Evolutionary conservation across 78 protist genomes (phyloP), one percentile per base, ranked within the genome.

Genomic region (Cyanophora paradoxa): DNA sequence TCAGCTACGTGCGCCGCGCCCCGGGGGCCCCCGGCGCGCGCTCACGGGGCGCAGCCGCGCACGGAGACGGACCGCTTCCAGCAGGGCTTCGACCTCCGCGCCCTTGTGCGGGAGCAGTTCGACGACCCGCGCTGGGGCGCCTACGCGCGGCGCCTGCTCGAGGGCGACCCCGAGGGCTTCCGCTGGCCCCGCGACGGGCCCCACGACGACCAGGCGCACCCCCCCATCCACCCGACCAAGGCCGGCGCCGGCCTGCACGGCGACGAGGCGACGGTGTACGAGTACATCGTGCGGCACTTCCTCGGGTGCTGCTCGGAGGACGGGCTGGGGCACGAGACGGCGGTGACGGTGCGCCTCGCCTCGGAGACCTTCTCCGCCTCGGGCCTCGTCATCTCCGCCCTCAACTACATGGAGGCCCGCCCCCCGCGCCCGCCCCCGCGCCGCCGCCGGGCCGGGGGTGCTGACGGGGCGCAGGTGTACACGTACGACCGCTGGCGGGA

Each of bases 211-310:
- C 22, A 93, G 26, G 84, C 99, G 6, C 99, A 97, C 76, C 99
- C 99, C 4, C 98, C 99, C 16, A 97, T 97, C 28, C 98, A 95
- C 68, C 99, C 99, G 20, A 82, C 92, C 3, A 72, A 78, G 62
- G 2, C 37, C 36, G 79, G n/a, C 37, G 41, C 31, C 24, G 26
- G 19, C 28, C 52, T 76, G 14, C 16, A 2, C 30, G 73, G 72
- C 40, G 50, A 63, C 73, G 62, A 69, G 41, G 28, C 6, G 52
- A 24, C 37, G 14, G 24, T 97, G 10, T 97, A 93, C 77, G 97
- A 91, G 79, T 76, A 88, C 26, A 78, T 97, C 31, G 54, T 80
- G 42, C 73, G 99, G 10, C 97, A 89, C 56, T 97, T 97, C 74
- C 82, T 97, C 22, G 99, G 98, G 0, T 88, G 95, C 77, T 90